These are phyloP conservation scores for Daedalea quercina DNA, from an alignment of 768 basidiomycete species.

Conservation along the genomic window DNA sequence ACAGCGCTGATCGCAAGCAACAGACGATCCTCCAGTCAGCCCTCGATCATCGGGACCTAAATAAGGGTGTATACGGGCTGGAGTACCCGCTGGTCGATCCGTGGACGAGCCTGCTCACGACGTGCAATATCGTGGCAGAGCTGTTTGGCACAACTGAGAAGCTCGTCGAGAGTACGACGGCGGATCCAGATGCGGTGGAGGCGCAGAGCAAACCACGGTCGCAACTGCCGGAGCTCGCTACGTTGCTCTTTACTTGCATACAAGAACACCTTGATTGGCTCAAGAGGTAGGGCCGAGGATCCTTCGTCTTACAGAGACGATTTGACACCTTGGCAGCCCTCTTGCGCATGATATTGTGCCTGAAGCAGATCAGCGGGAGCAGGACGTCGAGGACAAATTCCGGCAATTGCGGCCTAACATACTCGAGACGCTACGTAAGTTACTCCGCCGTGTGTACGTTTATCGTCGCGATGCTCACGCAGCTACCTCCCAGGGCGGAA, in stretches of 20 bases:
- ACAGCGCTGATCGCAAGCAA: background rate
- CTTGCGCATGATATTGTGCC: slow-evolving; percentile 38
- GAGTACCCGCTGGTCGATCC: slow-evolving; percentile 61
- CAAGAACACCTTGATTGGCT: slow-evolving; percentile 69
- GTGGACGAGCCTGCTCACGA: slow-evolving; percentile 71
- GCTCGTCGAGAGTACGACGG: slow-evolving; percentile 33
- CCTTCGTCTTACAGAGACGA: background rate
- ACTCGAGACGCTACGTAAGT: slow-evolving; percentile 74
- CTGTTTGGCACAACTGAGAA: slow-evolving; percentile 66
- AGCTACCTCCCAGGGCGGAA: slow-evolving; percentile 44
- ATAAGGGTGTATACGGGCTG: slow-evolving; percentile 72
- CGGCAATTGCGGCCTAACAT: slow-evolving; percentile 66
- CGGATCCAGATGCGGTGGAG: slow-evolving; percentile 23
- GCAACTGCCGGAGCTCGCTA: slow-evolving; percentile 62
- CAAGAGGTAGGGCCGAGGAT: slow-evolving; percentile 30
- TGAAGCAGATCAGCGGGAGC: slow-evolving; percentile 37
- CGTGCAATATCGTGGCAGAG: slow-evolving; percentile 63
- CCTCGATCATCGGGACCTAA: slow-evolving; percentile 66
- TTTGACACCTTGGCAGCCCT: slow-evolving; percentile 26
- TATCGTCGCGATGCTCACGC: background rate
- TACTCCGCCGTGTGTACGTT: background rate
- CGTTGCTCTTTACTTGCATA: slow-evolving; percentile 55
- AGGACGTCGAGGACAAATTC: slow-evolving; percentile 61
- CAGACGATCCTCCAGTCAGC: slow-evolving; percentile 73
- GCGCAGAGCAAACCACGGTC: slow-evolving; percentile 33